Evolutionary conservation across 2,329 filamentous ascomycete species (phyloP).

Genomic region (Alternaria sp.): DNA sequence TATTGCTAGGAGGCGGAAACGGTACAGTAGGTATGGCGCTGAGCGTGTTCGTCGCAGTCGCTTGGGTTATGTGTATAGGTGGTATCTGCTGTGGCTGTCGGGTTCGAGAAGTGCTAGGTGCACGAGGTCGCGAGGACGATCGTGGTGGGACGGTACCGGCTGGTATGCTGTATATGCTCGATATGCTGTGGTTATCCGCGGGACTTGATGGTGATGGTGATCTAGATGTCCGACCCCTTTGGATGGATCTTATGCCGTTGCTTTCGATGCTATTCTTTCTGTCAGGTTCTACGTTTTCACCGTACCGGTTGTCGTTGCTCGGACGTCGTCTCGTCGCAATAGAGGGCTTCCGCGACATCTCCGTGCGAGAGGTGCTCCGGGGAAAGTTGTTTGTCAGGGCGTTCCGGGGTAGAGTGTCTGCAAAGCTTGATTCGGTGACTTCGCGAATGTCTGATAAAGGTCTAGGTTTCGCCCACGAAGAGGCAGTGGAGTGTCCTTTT

Average conservation of each 20-base stretch:
- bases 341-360: conserved; percentile 42
- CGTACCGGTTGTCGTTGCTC: conserved; percentile 36
- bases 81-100: conserved; percentile 24
- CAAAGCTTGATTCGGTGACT: conserved; percentile 56
- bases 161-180: conserved; percentile 55
- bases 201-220: conserved; percentile 43
- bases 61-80: conserved; percentile 23
- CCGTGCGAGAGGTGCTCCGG: conserved; percentile 34
- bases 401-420: conserved; percentile 44
- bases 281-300: conserved; percentile 37
- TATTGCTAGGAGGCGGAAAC: conserved; percentile 32
- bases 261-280: conserved; percentile 37
- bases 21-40: conserved; percentile 19
- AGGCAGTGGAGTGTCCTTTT: conserved; percentile 28
- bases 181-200: conserved; percentile 47
- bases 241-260: conserved; percentile 35
- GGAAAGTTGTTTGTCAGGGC: conserved; percentile 28
- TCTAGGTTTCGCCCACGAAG: conserved; percentile 47
- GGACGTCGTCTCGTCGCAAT: conserved; percentile 37
- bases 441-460: conserved; percentile 59
- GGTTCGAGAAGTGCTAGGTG: conserved; percentile 31
- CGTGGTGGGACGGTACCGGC: conserved; percentile 53
- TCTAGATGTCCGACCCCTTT: conserved; percentile 33
- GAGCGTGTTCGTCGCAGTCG: conserved; percentile 16
- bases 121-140: conserved; percentile 51